A percentile compares a stretch with the other conserved stretches of the same genome.
Conservation (phyloP, 441 rosid species). For the Bocquillonia castaneifolia region DNA sequence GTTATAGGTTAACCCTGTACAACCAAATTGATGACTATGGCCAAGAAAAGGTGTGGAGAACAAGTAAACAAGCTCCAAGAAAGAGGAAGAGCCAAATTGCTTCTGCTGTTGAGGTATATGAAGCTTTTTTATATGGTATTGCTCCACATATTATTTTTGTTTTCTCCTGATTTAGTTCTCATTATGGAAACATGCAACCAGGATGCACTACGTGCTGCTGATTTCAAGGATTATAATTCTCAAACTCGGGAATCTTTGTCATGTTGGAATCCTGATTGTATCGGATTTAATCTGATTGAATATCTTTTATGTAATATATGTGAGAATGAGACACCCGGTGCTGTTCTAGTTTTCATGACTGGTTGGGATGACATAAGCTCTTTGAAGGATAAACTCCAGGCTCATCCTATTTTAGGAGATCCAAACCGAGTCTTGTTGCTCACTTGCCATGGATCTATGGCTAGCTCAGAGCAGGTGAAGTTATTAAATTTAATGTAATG, state of each 20-base stretch:
- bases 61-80: constrained; percentile 66
- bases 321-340: constrained; percentile 70
- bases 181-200: constrained; percentile 28
- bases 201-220: constrained; percentile 73
- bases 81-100: constrained; percentile 90
- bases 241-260: constrained; percentile 67
- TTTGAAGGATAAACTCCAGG: constrained; percentile 71
- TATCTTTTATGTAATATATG: constrained; percentile 56
- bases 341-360: constrained; percentile 84
- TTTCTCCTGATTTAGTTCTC: constrained; percentile 22
- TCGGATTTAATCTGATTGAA: constrained; percentile 90
- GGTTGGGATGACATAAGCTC: constrained; percentile 95
- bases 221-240: constrained; percentile 52
- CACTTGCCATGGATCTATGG: constrained; percentile 96
- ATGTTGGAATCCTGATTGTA: constrained; percentile 87
- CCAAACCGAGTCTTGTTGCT: constrained; percentile 62
- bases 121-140: constrained; percentile 10
- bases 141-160: not conserved
- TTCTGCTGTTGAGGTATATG: constrained; percentile 71
- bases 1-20: constrained; percentile 63
- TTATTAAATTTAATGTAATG: not conserved
- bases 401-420: constrained; percentile 68
- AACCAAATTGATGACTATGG: constrained; percentile 92
- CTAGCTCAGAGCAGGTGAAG: constrained; percentile 85
- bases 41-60: constrained; percentile 82